These are phyloP conservation scores for Starmerella lactis-condensi DNA, from an alignment of 805 yeast genomes.

Conservation along the genomic window DNA sequence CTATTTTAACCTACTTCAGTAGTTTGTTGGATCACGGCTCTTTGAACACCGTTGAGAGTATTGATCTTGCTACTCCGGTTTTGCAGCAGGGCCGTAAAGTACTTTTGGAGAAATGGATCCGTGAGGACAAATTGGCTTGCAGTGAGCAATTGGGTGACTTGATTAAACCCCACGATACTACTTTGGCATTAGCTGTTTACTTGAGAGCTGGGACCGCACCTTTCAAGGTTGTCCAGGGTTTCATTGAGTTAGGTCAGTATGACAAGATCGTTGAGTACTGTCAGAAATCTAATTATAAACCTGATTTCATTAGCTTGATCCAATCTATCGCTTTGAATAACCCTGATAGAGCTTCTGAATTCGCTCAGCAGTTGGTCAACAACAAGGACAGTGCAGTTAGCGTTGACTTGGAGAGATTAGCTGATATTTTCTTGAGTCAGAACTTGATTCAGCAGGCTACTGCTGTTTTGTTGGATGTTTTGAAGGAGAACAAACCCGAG, in stretches of 20 bases:
- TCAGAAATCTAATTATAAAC: constrained; percentile 69
- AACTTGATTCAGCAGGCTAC: constrained; percentile 95
- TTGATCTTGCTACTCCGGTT: constrained; percentile 89
- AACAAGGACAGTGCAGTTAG: constrained; percentile 30
- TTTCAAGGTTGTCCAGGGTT: constrained; percentile 71
- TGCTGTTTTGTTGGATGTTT: constrained; percentile 84
- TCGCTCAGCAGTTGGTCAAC: constrained; percentile 72
- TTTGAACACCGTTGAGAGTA: constrained; percentile 77
- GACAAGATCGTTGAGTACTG: constrained; percentile 91
- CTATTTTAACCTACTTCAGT: constrained; percentile 80
- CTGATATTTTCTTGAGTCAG: constrained; percentile 87
- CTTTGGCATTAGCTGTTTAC: constrained; percentile 80
- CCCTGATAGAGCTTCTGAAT: constrained; percentile 97
- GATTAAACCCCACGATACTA: constrained; percentile 69
- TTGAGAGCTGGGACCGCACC: constrained; percentile 56
- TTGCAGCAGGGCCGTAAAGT: constrained; percentile 88
- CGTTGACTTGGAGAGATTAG: constrained; percentile 66
- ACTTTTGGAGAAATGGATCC: constrained; percentile 86
- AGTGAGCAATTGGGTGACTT: constrained; percentile 97
- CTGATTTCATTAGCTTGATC: constrained; percentile 75
- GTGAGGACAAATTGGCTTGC: constrained; percentile 80
- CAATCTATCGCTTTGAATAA: constrained; percentile 79
- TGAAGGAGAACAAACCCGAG: constrained; percentile 81
- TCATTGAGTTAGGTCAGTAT: constrained; percentile 91
- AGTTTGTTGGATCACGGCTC: constrained; percentile 83